A percentile compares a stretch with the other conserved stretches of the same genome.
Evolutionary conservation across 2,329 filamentous ascomycete species (phyloP).

Genomic region (Hypoxylon sp.): DNA sequence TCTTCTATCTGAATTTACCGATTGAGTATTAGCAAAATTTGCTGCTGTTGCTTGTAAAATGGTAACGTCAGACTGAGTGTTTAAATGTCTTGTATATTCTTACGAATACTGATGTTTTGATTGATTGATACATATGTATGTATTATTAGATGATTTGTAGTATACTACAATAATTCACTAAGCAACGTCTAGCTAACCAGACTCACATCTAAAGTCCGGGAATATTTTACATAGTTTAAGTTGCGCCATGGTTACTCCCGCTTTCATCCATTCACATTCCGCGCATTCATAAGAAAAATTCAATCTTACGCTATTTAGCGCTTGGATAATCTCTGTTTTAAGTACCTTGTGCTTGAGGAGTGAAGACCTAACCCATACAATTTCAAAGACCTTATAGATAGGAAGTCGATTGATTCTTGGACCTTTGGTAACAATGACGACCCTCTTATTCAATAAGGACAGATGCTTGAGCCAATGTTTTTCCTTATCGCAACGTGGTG

Average conservation of each 20-base stretch:
- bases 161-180: slow-evolving; percentile 8
- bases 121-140: slow-evolving; percentile 19
- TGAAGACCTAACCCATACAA: slow-evolving; percentile 9
- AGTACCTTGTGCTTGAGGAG: not conserved
- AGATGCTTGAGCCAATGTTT: slow-evolving; percentile 6
- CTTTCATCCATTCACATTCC: slow-evolving; percentile 45
- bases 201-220: slow-evolving; percentile 38
- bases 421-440: slow-evolving; percentile 33
- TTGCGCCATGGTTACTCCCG: slow-evolving; percentile 31
- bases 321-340: not conserved
- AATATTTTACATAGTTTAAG: slow-evolving; percentile 12
- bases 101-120: slow-evolving; percentile 29
- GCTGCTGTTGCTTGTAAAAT: not conserved
- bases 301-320: slow-evolving; percentile 5
- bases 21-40: slow-evolving; percentile 8
- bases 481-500: slow-evolving; percentile 34
- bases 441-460: slow-evolving; percentile 27
- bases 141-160: not conserved
- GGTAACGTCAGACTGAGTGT: slow-evolving; percentile 17
- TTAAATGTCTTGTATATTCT: slow-evolving; percentile 4
- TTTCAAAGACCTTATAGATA: not conserved
- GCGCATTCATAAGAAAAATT: slow-evolving; percentile 20
- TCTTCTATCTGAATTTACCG: slow-evolving; percentile 2
- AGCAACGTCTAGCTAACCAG: slow-evolving; percentile 24
- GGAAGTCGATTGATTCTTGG: slow-evolving; percentile 8